A percentile compares a stretch with the other conserved stretches of the same genome.
These are phyloP conservation scores for Falciphora oryzae DNA, from an alignment of 2,329 filamentous ascomycete genomes.

Conservation along the genomic window DNA sequence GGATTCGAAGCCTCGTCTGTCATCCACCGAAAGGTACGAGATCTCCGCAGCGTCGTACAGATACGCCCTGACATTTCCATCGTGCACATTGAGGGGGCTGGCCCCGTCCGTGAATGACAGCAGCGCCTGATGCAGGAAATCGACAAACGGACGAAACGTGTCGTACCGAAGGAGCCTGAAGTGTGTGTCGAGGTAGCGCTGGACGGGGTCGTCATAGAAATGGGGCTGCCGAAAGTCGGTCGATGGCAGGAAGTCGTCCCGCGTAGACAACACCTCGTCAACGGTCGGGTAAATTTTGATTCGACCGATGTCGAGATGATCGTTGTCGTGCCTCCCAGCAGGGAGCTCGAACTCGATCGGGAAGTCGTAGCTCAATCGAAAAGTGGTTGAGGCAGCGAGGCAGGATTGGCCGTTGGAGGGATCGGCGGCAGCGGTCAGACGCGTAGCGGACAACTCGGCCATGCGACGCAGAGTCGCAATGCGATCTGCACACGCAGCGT, in stretches of 20 bases:
- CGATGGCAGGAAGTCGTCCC: slow-evolving; percentile 33
- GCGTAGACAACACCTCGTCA: slow-evolving; percentile 30
- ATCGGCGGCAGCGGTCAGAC: no score
- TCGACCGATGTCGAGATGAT: slow-evolving; percentile 33
- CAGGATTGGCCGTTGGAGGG: not conserved
- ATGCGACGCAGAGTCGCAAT: not conserved
- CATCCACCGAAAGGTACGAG: no score
- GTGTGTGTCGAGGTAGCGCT: slow-evolving; percentile 44
- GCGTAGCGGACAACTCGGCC: not conserved
- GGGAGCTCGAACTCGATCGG: slow-evolving; percentile 24
- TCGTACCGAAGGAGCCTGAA: slow-evolving; percentile 53
- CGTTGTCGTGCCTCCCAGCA: slow-evolving; percentile 38
- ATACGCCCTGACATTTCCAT: no score
- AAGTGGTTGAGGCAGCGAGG: no score
- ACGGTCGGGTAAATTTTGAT: slow-evolving; percentile 40
- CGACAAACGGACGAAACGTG: slow-evolving; percentile 46
- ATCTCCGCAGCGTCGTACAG: no score
- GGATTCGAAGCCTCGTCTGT: no score
- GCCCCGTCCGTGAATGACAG: no score
- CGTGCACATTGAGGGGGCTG: no score
- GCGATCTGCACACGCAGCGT: no score
- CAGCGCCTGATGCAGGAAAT: not conserved
- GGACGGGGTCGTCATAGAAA: slow-evolving; percentile 24
- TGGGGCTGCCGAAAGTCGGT: slow-evolving; percentile 14
- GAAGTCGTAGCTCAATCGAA: slow-evolving; percentile 20